Evolutionary conservation across 805 yeast species (phyloP), one percentile per base, ranked within the genome.

Genomic region (Candida hispaniensis): DNA sequence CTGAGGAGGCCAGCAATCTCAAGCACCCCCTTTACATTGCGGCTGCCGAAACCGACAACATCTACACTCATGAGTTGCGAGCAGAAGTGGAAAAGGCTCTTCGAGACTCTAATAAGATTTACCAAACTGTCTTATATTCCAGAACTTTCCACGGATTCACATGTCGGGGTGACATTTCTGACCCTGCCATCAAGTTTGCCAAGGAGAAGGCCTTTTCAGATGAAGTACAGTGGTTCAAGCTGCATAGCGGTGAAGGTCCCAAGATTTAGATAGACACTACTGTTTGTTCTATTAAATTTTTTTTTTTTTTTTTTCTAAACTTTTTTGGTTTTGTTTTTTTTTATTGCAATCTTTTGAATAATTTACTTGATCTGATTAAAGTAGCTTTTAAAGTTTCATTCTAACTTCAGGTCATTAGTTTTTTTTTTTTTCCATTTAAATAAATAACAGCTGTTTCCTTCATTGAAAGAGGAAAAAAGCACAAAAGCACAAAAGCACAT

Each of bases 91-190:
- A 75, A 56, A 69, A 57, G 7, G 68, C 66, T 46, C 67, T 79
- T 48, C 58, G 58, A 40, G 69, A 68, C 44, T 64, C 64, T 36
- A 66, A 64, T 38, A 71, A 71, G 22, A 61, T 61, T 25, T 85
- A 69, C 60, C 75, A 71, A 56, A 47, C 77, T 15, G 71, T 74
- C 40, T 50, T 80, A 27, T 77, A 70, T 54, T 53, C 76, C 18
- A 78, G 78, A 39, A 76, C 69, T 14, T 14, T 52, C 3, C 96
- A 86, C 54, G 96, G 95, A 1, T 86, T 64, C 54, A 72, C 93
- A 13, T 74, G 69, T 26, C 78, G 80, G 59, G 94, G 93, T 39
- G 93, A 85, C 51, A 43, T 67, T 19, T 42, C 59, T 7, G 59
- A 61, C 41, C 76, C 77, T 14, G 52, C 47, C 19, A 70, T 69